Evolutionary conservation across 2,329 filamentous ascomycete species (phyloP).

Genomic region (Epichloe amarillans): DNA sequence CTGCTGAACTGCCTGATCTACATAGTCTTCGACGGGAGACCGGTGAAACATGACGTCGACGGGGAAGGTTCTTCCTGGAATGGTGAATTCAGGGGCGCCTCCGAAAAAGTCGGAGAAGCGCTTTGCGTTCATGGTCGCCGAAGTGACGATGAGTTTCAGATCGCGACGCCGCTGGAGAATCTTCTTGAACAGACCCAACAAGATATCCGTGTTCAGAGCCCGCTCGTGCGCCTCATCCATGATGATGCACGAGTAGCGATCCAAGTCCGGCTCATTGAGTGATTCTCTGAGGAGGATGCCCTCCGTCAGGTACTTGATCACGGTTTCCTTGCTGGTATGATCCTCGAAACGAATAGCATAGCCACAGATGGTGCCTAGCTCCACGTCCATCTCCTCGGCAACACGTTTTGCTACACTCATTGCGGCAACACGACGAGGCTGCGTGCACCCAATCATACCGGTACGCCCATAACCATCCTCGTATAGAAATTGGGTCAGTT

Average conservation of each 20-base stretch:
- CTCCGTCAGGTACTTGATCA: slow-evolving; percentile 99
- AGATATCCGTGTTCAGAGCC: slow-evolving; percentile 88
- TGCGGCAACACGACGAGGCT: slow-evolving; percentile 88
- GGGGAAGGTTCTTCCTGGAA: slow-evolving; percentile 90
- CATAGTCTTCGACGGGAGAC: slow-evolving; percentile 93
- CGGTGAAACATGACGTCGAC: slow-evolving; percentile 94
- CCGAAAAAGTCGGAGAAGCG: slow-evolving; percentile 94
- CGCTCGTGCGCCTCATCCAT: slow-evolving; percentile 99
- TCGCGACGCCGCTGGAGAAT: slow-evolving; percentile 80
- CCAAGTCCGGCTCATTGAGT: slow-evolving; percentile 79
- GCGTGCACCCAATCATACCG: slow-evolving; percentile 92
- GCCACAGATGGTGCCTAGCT: slow-evolving; percentile 73
- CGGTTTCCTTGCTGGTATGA: slow-evolving; percentile 87
- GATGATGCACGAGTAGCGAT: slow-evolving; percentile 95
- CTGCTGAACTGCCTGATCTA: slow-evolving; percentile 92
- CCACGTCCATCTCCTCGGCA: slow-evolving; percentile 94
- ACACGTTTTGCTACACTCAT: slow-evolving; percentile 99
- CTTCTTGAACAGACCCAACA: slow-evolving; percentile 97
- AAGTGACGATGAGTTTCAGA: slow-evolving; percentile 92
- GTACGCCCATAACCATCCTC: slow-evolving; percentile 84
- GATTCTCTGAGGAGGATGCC: slow-evolving; percentile 89
- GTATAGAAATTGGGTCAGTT: slow-evolving; percentile 88
- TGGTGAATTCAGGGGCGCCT: slow-evolving; percentile 90
- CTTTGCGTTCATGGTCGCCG: slow-evolving; percentile 96
- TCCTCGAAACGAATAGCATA: slow-evolving; percentile 98